Evolutionary conservation across 352 stramenopile genomes (phyloP).

Genomic region (Pythium vanterpoolii): DNA sequence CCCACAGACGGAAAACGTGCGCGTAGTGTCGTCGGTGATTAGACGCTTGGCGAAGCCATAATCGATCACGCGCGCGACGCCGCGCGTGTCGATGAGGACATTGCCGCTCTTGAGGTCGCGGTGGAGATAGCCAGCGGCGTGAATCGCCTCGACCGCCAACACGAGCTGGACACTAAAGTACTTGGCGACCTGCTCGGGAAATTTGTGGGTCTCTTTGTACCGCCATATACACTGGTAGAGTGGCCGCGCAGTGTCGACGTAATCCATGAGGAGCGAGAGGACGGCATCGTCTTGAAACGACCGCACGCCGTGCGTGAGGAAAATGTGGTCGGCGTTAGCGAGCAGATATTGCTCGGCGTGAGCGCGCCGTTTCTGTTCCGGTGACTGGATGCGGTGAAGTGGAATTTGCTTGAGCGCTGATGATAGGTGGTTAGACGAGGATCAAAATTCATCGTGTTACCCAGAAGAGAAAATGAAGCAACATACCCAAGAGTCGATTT

Average conservation of each 20-base stretch:
- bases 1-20: conserved; percentile 49
- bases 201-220: conserved; percentile 32
- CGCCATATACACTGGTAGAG: conserved; percentile 75
- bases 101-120: conserved; percentile 84
- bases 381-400: conserved; percentile 26
- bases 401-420: conserved; percentile 64
- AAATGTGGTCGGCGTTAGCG: conserved; percentile 30
- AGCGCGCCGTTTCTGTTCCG: conserved; percentile 42
- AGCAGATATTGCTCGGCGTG: conserved; percentile 48
- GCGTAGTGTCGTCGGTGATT: not conserved
- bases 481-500: conserved; percentile 30
- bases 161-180: conserved; percentile 71
- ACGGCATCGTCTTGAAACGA: conserved; percentile 26
- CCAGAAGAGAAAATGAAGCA: not conserved
- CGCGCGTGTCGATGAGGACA: conserved; percentile 40
- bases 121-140: conserved; percentile 56
- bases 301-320: conserved; percentile 32
- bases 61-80: conserved; percentile 64
- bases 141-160: conserved; percentile 49
- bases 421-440: not conserved
- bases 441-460: not conserved
- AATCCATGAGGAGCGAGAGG: conserved; percentile 48
- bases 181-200: conserved; percentile 52
- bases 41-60: conserved; percentile 49
- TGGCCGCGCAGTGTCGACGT: conserved; percentile 44